These are phyloP conservation scores for Arachis stenosperma DNA, from an alignment of 306 rosid species.

Conservation along the genomic window DNA sequence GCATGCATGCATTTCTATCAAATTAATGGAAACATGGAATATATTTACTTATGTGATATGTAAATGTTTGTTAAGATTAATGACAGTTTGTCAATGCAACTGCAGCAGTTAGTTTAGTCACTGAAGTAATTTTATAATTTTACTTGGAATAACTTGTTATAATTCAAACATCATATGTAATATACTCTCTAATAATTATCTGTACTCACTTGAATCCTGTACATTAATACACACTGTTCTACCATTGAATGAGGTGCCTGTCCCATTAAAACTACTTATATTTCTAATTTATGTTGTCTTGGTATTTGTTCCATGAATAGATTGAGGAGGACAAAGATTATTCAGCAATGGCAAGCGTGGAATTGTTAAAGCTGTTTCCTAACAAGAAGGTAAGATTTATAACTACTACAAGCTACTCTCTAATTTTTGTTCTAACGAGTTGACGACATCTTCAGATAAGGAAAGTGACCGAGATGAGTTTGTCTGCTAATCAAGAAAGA, in stretches of 20 bases:
- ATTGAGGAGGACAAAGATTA: slow-evolving; percentile 80
- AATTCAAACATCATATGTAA: slow-evolving; percentile 15
- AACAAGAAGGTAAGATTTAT: slow-evolving; percentile 62
- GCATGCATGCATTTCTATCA: slow-evolving; percentile 29
- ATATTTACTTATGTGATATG: neutral
- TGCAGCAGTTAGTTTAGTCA: neutral
- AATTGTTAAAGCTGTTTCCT: slow-evolving; percentile 73
- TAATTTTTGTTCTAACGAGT: slow-evolving; percentile 15
- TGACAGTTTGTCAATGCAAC: neutral
- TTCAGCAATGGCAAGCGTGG: slow-evolving; percentile 67
- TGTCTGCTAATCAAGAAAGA: slow-evolving; percentile 90
- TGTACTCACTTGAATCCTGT: too few relatives aligned
- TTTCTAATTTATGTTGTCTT: slow-evolving; percentile 27
- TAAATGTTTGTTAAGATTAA: slow-evolving; percentile 12
- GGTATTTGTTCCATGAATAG: slow-evolving; percentile 50
- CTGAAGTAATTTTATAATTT: neutral
- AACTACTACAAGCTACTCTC: neutral
- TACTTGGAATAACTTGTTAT: slow-evolving; percentile 18
- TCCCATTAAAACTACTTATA: too few relatives aligned
- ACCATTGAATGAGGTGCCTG: too few relatives aligned
- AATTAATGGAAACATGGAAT: slow-evolving; percentile 2
- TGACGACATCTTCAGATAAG: slow-evolving; percentile 52
- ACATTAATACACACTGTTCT: too few relatives aligned
- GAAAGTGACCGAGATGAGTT: slow-evolving; percentile 73
- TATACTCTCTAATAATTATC: neutral